These are phyloP conservation scores for Diplogelasinospora grovesii DNA, from an alignment of 495 filamentous ascomycete genomes.

Conservation along the genomic window DNA sequence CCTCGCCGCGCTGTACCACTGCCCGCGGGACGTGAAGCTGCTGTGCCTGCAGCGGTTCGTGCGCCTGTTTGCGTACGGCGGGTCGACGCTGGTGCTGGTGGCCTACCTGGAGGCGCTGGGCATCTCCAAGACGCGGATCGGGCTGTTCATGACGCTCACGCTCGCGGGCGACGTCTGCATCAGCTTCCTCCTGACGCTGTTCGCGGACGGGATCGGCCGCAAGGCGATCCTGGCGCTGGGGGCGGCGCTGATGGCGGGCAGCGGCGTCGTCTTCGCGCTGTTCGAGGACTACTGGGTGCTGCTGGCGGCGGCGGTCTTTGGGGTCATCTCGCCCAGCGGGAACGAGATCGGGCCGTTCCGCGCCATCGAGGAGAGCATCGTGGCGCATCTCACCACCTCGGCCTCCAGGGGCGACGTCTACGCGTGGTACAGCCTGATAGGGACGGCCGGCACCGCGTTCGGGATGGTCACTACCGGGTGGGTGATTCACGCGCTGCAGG, in stretches of 20 bases:
- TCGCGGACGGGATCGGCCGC: slow-evolving; percentile 68
- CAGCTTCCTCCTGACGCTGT: slow-evolving; percentile 66
- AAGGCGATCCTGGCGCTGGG: slow-evolving; percentile 63
- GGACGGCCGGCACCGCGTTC: slow-evolving; percentile 59
- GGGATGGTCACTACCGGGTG: slow-evolving; percentile 64
- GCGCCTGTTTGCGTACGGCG: slow-evolving; percentile 77
- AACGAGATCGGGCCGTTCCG: slow-evolving; percentile 78
- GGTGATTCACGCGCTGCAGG: slow-evolving; percentile 48
- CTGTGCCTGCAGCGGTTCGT: slow-evolving; percentile 69
- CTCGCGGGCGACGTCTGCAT: slow-evolving; percentile 73
- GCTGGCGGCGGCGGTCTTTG: slow-evolving; percentile 65
- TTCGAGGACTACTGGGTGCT: slow-evolving; percentile 68
- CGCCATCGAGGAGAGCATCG: slow-evolving; percentile 70
- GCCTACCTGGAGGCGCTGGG: slow-evolving; percentile 58
- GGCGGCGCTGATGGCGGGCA: slow-evolving; percentile 58
- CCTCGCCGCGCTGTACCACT: slow-evolving; percentile 41
- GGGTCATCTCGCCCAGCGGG: slow-evolving; percentile 77
- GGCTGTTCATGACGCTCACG: slow-evolving; percentile 84
- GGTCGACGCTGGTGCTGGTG: slow-evolving; percentile 67
- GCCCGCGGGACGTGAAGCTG: slow-evolving; percentile 56
- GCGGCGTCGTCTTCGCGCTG: slow-evolving; percentile 62
- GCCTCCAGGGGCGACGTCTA: slow-evolving; percentile 64
- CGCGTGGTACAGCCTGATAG: slow-evolving; percentile 73
- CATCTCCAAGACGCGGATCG: slow-evolving; percentile 65
- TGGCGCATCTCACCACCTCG: slow-evolving; percentile 64